Evolutionary conservation across 805 yeast genomes (phyloP).

Genomic region (Candida gorgasii): DNA sequence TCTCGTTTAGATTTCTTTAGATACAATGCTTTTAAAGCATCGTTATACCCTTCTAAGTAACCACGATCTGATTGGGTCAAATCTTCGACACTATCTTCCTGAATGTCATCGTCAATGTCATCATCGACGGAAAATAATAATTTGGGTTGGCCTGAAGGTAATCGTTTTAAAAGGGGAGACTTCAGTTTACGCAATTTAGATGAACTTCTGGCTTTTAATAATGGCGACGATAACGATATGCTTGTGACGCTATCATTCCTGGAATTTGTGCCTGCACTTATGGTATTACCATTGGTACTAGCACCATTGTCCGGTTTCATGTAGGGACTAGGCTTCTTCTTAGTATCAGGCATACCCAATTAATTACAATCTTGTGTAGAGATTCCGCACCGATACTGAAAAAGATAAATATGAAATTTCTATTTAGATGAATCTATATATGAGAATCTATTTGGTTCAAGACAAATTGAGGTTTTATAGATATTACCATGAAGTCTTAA

Average conservation of each 20-base stretch:
- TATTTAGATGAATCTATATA: no score
- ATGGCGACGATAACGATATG: constrained; percentile 16
- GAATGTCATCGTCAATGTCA: constrained; percentile 61
- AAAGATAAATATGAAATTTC: background rate
- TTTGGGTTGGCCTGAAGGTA: constrained; percentile 23
- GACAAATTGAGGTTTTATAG: no score
- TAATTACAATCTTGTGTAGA: background rate
- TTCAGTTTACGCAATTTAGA: constrained; percentile 17
- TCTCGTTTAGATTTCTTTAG: constrained; percentile 21
- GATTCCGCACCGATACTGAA: constrained; percentile 2
- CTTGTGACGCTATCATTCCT: constrained; percentile 11
- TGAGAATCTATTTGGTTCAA: background rate
- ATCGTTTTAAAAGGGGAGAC: constrained; percentile 35
- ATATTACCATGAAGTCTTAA: no score
- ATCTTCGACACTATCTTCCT: constrained; percentile 55
- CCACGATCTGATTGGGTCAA: constrained; percentile 25
- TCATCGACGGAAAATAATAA: constrained; percentile 78
- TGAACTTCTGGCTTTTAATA: constrained; percentile 17
- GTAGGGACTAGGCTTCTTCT: constrained; percentile 4
- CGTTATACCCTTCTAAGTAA: constrained; percentile 72
- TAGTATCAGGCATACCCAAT: constrained; percentile 6
- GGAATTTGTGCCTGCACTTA: constrained; percentile 2
- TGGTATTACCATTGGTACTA: background rate
- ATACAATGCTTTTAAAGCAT: constrained; percentile 54
- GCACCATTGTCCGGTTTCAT: constrained; percentile 2